Conservation (phyloP, 1,139 yeast genomes). For the Magnusiomyces suaveolens region DNA sequence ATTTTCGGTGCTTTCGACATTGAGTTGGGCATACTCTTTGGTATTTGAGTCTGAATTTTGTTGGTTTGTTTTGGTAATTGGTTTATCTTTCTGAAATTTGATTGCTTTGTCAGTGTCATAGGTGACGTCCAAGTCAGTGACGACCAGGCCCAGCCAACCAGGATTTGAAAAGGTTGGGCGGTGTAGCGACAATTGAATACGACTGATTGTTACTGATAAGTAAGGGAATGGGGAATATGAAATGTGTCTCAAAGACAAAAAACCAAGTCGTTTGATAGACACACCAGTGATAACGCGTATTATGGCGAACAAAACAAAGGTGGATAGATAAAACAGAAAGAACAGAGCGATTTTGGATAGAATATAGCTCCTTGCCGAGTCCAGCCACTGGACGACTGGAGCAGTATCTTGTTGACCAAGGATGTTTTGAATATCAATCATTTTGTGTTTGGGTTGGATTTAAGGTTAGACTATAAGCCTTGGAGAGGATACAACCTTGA, state of each 20-base stretch:
- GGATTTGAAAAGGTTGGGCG: slow-evolving; percentile 37
- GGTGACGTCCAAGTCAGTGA: slow-evolving; percentile 26
- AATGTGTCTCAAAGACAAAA: slow-evolving; percentile 33
- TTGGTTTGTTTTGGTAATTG: slow-evolving; percentile 2
- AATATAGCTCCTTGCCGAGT: slow-evolving; percentile 7
- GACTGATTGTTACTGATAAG: slow-evolving; percentile 29
- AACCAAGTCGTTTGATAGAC: slow-evolving; percentile 36
- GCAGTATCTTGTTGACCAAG: not conserved
- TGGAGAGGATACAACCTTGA: too few species aligned
- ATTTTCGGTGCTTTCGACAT: not conserved
- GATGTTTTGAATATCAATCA: not conserved
- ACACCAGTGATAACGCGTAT: slow-evolving; percentile 36
- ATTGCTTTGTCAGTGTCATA: slow-evolving; percentile 23
- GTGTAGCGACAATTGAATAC: slow-evolving; percentile 31
- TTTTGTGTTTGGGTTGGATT: not conserved
- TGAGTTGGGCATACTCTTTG: not conserved
- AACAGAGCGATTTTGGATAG: slow-evolving; percentile 20
- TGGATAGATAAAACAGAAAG: slow-evolving; percentile 25
- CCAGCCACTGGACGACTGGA: slow-evolving; percentile 4
- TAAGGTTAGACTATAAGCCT: too few species aligned
- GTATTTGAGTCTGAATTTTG: not conserved
- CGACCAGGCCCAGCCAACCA: slow-evolving; percentile 29
- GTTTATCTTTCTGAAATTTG: slow-evolving; percentile 2
- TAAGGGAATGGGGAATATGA: slow-evolving; percentile 31
- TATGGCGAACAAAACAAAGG: slow-evolving; percentile 34